phyloP scores from a whole-genome alignment of 1,284 basidiomycete genomes.

The Cutaneotrichosporon mucoides region DNA sequence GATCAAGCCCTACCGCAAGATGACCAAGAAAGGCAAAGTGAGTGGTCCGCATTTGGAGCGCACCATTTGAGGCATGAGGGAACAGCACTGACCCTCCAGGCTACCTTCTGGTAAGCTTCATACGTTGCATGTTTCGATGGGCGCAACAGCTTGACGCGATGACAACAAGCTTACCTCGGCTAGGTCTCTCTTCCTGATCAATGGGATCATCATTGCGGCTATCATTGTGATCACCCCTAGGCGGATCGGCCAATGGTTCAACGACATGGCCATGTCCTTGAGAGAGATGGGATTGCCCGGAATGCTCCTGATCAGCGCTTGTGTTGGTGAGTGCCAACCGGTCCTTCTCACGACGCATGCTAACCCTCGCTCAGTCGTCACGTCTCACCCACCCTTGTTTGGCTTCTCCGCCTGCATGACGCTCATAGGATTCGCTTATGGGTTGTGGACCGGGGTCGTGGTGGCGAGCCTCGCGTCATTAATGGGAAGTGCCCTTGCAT shows the following conservation, averaged over 20 bases:
- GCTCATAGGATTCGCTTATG: constrained; percentile 47
- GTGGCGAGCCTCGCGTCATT: constrained; percentile 37
- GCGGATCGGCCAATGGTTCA: constrained; percentile 43
- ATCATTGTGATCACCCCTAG: constrained; percentile 42
- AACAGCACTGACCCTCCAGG: constrained; percentile 8
- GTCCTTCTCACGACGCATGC: too few species aligned
- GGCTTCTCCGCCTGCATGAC: constrained; percentile 45
- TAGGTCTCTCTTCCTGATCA: constrained; percentile 24
- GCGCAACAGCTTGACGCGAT: too few species aligned
- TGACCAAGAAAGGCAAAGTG: constrained; percentile 33
- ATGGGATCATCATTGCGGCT: constrained; percentile 19
- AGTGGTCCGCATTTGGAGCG: constrained; percentile 3
- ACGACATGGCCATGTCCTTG: constrained; percentile 31
- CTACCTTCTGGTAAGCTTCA: constrained; percentile 25
- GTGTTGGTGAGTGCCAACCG: constrained; percentile 33
- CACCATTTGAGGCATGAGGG: too few species aligned
- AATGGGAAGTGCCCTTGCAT: constrained; percentile 38
- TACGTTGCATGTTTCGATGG: too few species aligned
- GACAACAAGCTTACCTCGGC: too few species aligned
- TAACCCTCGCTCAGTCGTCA: constrained; percentile 26
- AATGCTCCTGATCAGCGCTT: constrained; percentile 31
- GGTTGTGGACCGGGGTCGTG: constrained; percentile 43
- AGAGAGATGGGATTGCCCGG: constrained; percentile 37
- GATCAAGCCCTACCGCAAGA: constrained; percentile 22
- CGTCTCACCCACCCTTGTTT: constrained; percentile 48